Evolutionary conservation across 352 stramenopile genomes (phyloP).

Genomic region (Phytophthora colocasiae): DNA sequence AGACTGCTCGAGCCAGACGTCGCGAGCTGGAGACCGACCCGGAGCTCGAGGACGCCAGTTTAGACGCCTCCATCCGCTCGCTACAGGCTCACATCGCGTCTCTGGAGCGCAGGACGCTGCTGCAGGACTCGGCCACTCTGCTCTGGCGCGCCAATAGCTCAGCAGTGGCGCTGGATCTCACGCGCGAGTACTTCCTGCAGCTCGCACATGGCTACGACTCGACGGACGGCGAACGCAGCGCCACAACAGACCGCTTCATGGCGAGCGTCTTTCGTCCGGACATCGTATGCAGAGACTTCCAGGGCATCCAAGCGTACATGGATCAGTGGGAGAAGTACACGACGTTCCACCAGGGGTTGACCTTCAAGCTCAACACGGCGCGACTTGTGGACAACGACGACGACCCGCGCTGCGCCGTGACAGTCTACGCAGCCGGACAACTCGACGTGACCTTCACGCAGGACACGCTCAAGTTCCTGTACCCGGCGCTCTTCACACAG

Average conservation of each 20-base stretch:
- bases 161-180: slow-evolving; percentile 46
- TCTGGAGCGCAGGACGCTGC: slow-evolving; percentile 46
- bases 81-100: slow-evolving; percentile 43
- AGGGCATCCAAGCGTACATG: slow-evolving; percentile 48
- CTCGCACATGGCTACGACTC: slow-evolving; percentile 53
- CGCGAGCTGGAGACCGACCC: slow-evolving; percentile 15
- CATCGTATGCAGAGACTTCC: slow-evolving; percentile 57
- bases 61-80: slow-evolving; percentile 46
- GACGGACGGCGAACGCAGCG: slow-evolving; percentile 8
- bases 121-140: slow-evolving; percentile 47
- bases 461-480: slow-evolving; percentile 55
- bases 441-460: slow-evolving; percentile 49
- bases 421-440: slow-evolving; percentile 44
- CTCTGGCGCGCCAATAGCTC: slow-evolving; percentile 53
- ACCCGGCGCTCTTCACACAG: slow-evolving; percentile 49
- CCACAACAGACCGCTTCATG: slow-evolving; percentile 39
- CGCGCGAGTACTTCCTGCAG: slow-evolving; percentile 55
- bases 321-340: slow-evolving; percentile 72
- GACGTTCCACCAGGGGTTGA: slow-evolving; percentile 50
- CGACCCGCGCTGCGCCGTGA: slow-evolving; percentile 36
- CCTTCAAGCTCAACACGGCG: slow-evolving; percentile 33
- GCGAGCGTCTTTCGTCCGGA: slow-evolving; percentile 41
- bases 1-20: slow-evolving; percentile 8
- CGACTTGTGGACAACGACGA: slow-evolving; percentile 43
- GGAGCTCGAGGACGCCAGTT: slow-evolving; percentile 24